Evolutionary conservation across 208 protist species (phyloP).

Genomic region (Crithidia sp.): DNA sequence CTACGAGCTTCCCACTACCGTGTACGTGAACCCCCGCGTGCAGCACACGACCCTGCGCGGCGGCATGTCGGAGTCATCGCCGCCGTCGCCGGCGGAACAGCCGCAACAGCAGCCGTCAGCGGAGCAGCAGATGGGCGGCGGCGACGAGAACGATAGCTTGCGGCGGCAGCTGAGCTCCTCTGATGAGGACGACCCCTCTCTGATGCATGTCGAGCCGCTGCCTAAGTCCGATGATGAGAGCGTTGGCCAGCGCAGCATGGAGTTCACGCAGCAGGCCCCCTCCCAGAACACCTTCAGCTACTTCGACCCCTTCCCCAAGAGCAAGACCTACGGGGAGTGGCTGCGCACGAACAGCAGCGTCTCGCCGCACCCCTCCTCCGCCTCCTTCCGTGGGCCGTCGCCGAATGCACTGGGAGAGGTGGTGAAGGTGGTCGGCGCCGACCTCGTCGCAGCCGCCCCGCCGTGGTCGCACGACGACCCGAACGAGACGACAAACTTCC

Average conservation of each 20-base stretch:
- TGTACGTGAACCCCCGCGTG: not conserved
- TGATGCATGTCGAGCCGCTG: constrained; percentile 10
- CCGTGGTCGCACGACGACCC: constrained; percentile 21
- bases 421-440: not conserved
- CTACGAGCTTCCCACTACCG: constrained; percentile 17
- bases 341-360: constrained; percentile 13
- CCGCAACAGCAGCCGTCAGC: not conserved
- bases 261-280: not conserved
- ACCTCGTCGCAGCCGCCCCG: not conserved
- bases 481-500: constrained; percentile 16
- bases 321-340: constrained; percentile 19
- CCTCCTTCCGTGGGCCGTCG: not conserved
- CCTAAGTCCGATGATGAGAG: constrained; percentile 12
- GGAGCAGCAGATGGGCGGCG: no score
- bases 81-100: not conserved
- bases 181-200: constrained; percentile 1
- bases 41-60: not conserved
- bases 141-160: not conserved
- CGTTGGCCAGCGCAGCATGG: not conserved
- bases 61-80: not conserved
- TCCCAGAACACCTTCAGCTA: constrained; percentile 6
- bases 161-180: not conserved
- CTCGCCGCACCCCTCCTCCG: not conserved
- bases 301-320: constrained; percentile 10
- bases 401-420: not conserved